Evolutionary conservation across 2,329 filamentous ascomycete species (phyloP).

Genomic region (Colletotrichum zoysiae): DNA sequence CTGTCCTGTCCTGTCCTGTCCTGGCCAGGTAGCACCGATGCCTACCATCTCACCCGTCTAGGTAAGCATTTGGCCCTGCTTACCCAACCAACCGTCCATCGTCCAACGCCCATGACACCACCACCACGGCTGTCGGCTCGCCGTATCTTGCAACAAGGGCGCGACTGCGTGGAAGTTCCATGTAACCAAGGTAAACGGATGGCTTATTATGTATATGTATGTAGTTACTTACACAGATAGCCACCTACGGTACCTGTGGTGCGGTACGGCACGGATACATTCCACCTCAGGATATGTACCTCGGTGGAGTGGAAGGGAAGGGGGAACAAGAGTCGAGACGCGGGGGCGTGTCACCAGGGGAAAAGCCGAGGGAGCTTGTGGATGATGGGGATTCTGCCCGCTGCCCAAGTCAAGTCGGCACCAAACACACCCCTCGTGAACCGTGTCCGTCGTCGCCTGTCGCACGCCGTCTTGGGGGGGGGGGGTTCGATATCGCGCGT

Average conservation of each 20-base stretch:
- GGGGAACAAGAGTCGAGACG: not conserved
- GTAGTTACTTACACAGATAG: not conserved
- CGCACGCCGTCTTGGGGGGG: conserved; percentile 8
- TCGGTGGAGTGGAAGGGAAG: conserved; percentile 4
- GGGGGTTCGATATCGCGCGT: conserved; percentile 22
- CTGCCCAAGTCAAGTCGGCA: not conserved
- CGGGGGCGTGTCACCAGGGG: conserved; percentile 13
- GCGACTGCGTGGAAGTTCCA: conserved; percentile 10
- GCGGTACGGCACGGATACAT: not conserved
- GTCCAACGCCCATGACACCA: not conserved
- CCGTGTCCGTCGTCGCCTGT: not conserved
- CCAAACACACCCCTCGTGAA: not conserved
- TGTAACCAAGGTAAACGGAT: not conserved
- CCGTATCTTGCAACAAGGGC: not conserved
- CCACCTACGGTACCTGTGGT: not conserved
- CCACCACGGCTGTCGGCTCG: not conserved
- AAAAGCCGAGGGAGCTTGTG: conserved; percentile 28
- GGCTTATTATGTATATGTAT: too few species aligned
- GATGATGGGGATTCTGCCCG: conserved; percentile 3
- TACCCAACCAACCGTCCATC: conserved; percentile 1
- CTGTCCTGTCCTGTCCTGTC: not conserved
- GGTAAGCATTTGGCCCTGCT: conserved; percentile 12
- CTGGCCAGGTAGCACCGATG: not conserved
- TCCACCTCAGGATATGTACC: not conserved
- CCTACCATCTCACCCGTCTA: not conserved